phyloP scores from a whole-genome alignment of 805 yeast genomes.

The Clavispora vitiphila region DNA sequence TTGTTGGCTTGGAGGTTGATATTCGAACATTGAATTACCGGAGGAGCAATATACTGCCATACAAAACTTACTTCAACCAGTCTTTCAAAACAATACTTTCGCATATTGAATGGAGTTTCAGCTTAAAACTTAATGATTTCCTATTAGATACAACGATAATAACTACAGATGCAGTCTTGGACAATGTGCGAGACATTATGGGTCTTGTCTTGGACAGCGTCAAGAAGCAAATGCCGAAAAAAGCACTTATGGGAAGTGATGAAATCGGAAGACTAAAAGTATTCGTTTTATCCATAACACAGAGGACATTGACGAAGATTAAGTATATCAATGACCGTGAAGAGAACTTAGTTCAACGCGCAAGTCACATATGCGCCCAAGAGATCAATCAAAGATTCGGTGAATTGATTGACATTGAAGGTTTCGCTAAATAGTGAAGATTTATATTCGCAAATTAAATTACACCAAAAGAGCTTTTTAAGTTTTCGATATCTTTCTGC shows the following conservation, averaged over 20 bases:
- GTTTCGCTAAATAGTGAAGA: background rate
- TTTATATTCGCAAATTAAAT: conserved; percentile 12
- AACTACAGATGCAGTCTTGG: conserved; percentile 8
- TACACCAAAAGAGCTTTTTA: conserved; percentile 45
- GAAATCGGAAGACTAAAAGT: conserved; percentile 1
- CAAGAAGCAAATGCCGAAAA: background rate
- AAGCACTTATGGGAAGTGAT: background rate
- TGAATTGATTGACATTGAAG: background rate
- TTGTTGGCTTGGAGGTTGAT: conserved; percentile 28
- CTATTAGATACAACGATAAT: conserved; percentile 16
- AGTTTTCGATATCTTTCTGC: conserved; percentile 65
- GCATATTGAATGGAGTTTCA: conserved; percentile 20
- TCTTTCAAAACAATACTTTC: conserved; percentile 19
- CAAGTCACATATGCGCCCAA: background rate
- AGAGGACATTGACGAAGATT: conserved; percentile 11
- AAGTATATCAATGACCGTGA: conserved; percentile 8
- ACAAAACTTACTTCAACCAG: background rate
- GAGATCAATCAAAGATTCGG: background rate
- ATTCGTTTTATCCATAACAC: conserved; percentile 12
- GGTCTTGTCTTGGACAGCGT: background rate
- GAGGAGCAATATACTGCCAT: background rate
- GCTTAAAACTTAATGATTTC: conserved; percentile 16
- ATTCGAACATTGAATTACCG: conserved; percentile 11
- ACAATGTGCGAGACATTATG: conserved; percentile 9
- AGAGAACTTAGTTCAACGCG: background rate